These are phyloP conservation scores for Boechera retrofracta DNA, from an alignment of 345 rosid genomes.

Conservation along the genomic window DNA sequence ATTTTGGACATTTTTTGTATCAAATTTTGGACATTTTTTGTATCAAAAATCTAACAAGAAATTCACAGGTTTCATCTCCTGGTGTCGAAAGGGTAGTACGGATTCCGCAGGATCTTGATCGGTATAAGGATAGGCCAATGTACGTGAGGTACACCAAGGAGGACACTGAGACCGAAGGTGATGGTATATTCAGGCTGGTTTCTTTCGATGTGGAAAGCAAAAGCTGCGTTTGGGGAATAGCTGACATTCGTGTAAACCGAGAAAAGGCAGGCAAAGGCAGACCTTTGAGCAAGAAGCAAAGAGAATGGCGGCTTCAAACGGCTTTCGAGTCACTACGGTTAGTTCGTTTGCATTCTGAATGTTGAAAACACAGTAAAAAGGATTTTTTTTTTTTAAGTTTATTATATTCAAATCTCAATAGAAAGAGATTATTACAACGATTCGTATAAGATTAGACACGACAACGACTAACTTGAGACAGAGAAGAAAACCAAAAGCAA, in stretches of 20 bases:
- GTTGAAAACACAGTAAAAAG: slow-evolving; percentile 21
- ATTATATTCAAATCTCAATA: slow-evolving; percentile 1
- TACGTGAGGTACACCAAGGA: slow-evolving; percentile 59
- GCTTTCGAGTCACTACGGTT: slow-evolving; percentile 63
- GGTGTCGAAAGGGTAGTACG: slow-evolving; percentile 83
- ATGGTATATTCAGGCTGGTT: slow-evolving; percentile 74
- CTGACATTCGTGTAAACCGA: slow-evolving; percentile 77
- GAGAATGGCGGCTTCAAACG: slow-evolving; percentile 76
- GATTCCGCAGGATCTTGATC: slow-evolving; percentile 77
- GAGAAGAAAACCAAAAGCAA: neutral
- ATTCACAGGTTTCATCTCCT: slow-evolving; percentile 79
- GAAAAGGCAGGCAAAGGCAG: slow-evolving; percentile 94
- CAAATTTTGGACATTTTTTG: too few species aligned
- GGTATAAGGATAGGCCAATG: slow-evolving; percentile 81
- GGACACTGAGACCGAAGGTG: slow-evolving; percentile 50
- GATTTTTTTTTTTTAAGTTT: neutral
- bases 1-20: too few species aligned
- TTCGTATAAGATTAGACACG: slow-evolving; percentile 7
- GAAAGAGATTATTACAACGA: slow-evolving; percentile 30
- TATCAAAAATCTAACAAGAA: too few species aligned
- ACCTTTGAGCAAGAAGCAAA: slow-evolving; percentile 84
- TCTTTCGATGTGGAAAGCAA: slow-evolving; percentile 63
- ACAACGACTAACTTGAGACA: neutral
- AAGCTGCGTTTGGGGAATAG: slow-evolving; percentile 81
- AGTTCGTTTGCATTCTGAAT: slow-evolving; percentile 68